Percentiles rank a stretch among this genome's conserved stretches.
Conservation (phyloP, 331 rosid genomes). For the Erythrophleum ivorense region DNA sequence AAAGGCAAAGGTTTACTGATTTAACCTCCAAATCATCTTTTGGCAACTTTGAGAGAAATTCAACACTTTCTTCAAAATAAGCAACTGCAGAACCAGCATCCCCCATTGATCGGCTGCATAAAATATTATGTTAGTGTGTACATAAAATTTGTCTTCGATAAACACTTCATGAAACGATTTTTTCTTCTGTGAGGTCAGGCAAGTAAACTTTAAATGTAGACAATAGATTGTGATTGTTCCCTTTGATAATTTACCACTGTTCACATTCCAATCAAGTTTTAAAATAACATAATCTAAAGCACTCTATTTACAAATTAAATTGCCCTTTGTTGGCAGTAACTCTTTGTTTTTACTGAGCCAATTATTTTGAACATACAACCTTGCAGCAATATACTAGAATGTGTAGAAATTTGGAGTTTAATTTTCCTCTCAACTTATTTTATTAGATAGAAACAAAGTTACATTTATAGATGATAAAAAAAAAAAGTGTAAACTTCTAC, state of each 20-base stretch:
- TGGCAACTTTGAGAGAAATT: conserved; percentile 82
- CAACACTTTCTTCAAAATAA: conserved; percentile 87
- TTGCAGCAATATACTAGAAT: not conserved
- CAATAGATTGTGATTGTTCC: not conserved
- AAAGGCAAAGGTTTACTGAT: conserved; percentile 25
- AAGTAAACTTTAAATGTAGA: not conserved
- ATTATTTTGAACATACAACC: conserved; percentile 1
- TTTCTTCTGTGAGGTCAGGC: not conserved
- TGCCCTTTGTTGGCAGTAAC: not conserved
- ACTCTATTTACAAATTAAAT: not conserved
- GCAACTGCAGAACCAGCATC: conserved; percentile 76
- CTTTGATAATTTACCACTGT: not conserved
- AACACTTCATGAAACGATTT: conserved; percentile 24
- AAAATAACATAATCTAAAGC: not conserved
- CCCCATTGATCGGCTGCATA: conserved; percentile 85
- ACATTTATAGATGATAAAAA: too few species aligned
- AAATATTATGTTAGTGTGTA: conserved; percentile 21
- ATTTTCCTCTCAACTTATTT: too few species aligned
- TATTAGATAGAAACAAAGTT: too few species aligned
- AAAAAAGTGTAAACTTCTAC: too few species aligned
- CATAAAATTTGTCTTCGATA: conserved; percentile 11
- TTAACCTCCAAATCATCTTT: conserved; percentile 78
- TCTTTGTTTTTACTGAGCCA: not conserved
- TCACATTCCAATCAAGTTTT: not conserved
- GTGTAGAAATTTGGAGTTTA: not conserved